Percentiles rank a stretch among this genome's conserved stretches.
Conservation (phyloP, 306 rosid genomes). For the Psophocarpus tetragonolobus region DNA sequence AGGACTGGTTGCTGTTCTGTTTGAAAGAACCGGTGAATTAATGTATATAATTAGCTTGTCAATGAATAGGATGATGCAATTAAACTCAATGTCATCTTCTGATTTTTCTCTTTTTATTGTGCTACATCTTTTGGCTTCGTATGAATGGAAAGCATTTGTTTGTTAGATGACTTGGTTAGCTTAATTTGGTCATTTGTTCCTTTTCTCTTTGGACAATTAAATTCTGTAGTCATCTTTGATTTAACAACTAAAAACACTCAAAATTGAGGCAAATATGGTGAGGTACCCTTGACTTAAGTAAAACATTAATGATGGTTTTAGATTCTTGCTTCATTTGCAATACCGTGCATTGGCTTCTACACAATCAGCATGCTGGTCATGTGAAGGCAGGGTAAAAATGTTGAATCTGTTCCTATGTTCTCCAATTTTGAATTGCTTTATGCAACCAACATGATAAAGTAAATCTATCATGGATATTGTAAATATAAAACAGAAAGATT, state of each 20-base stretch:
- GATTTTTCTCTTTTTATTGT: background rate
- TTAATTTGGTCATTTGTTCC: background rate
- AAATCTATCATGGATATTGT: background rate
- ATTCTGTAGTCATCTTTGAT: background rate
- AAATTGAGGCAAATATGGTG: background rate
- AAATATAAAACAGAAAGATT: background rate
- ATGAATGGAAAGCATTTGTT: background rate
- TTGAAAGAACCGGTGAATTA: background rate
- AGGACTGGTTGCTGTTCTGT: background rate
- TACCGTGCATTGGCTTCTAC: background rate
- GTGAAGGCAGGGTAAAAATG: slow-evolving; percentile 12
- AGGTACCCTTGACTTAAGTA: background rate
- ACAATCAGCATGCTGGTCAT: background rate
- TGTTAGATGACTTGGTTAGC: background rate
- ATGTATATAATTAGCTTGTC: background rate
- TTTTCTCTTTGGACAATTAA: background rate
- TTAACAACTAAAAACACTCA: background rate
- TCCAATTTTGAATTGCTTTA: slow-evolving; percentile 1
- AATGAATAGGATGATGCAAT: background rate
- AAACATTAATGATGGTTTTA: background rate
- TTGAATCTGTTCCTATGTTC: background rate
- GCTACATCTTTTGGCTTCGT: background rate
- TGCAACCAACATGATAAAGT: background rate
- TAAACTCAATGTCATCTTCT: background rate
- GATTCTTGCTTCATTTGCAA: slow-evolving; percentile 2